phyloP scores from a whole-genome alignment of 345 rosid genomes.

The Salix caprea region DNA sequence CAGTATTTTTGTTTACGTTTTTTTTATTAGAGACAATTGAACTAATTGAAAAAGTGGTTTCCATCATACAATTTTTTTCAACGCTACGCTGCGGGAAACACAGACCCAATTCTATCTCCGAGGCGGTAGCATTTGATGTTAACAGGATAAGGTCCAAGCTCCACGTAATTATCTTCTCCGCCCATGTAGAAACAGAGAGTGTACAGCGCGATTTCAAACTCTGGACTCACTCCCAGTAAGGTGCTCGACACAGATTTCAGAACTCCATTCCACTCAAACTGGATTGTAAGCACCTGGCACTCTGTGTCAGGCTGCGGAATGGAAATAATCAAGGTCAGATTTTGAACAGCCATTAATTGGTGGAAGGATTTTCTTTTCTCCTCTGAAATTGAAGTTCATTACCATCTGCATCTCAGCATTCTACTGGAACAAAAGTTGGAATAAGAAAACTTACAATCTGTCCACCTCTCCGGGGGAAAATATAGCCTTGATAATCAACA shows the following conservation, averaged over 20 bases:
- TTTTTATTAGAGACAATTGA: too few species aligned
- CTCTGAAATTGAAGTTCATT: neutral
- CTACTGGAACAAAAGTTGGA: neutral
- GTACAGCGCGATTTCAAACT: conserved; percentile 83
- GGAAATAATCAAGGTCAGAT: neutral
- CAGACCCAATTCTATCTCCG: conserved; percentile 66
- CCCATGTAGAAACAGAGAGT: conserved; percentile 78
- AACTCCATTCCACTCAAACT: conserved; percentile 90
- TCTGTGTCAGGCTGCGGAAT: conserved; percentile 68
- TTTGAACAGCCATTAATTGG: neutral
- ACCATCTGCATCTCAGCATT: neutral
- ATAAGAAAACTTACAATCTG: conserved; percentile 51
- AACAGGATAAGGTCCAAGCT: conserved; percentile 80
- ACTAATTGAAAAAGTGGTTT: too few species aligned
- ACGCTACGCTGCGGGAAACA: conserved; percentile 63
- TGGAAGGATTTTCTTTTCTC: neutral
- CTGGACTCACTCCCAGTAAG: conserved; percentile 78
- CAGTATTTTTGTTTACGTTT: too few species aligned
- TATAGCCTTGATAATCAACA: conserved; percentile 84
- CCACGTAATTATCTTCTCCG: conserved; percentile 65
- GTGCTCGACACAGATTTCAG: conserved; percentile 87
- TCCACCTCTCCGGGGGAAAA: conserved; percentile 73
- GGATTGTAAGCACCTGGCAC: conserved; percentile 74
- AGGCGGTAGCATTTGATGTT: conserved; percentile 89
- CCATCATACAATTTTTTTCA: conserved; percentile 14